These are phyloP conservation scores for Iberis amara DNA, from an alignment of 441 rosid genomes.

Conservation along the genomic window DNA sequence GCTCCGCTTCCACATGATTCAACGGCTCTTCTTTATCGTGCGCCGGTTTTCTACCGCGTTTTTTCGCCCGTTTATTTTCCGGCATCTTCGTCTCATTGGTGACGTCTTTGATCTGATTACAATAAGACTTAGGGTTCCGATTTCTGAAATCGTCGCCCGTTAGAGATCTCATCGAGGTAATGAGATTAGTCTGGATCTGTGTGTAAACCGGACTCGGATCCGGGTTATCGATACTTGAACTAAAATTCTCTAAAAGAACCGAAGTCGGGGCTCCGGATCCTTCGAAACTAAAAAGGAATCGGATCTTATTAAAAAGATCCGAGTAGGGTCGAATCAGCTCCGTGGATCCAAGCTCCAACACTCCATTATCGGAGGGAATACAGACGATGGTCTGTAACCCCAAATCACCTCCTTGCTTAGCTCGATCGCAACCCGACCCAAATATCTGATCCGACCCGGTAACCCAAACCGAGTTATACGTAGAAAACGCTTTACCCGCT, in stretches of 20 bases:
- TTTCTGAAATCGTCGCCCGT: neutral
- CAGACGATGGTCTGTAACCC: constrained; percentile 76
- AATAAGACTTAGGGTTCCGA: neutral
- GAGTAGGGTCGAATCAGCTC: constrained; percentile 50
- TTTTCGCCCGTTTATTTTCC: constrained; percentile 50
- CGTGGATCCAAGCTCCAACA: constrained; percentile 82
- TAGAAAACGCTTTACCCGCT: constrained; percentile 60
- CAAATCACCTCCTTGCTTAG: constrained; percentile 54
- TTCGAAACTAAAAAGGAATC: constrained; percentile 45
- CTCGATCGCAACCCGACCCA: constrained; percentile 58
- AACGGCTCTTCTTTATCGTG: constrained; percentile 72
- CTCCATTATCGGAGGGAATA: constrained; percentile 66
- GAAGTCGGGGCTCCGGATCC: constrained; percentile 23
- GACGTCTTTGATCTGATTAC: neutral
- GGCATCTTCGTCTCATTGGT: constrained; percentile 21
- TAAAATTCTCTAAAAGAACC: constrained; percentile 38
- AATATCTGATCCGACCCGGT: constrained; percentile 49
- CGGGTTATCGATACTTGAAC: constrained; percentile 21
- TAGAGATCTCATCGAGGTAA: constrained; percentile 18
- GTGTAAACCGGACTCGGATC: neutral
- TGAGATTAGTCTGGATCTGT: neutral
- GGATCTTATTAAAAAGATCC: constrained; percentile 68
- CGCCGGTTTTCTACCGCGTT: constrained; percentile 75
- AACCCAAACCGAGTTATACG: constrained; percentile 55
- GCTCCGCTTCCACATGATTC: constrained; percentile 90